Percentiles rank a stretch among this genome's conserved stretches.
phyloP scores from a whole-genome alignment of 305 asterid species.

The Withania somnifera region DNA sequence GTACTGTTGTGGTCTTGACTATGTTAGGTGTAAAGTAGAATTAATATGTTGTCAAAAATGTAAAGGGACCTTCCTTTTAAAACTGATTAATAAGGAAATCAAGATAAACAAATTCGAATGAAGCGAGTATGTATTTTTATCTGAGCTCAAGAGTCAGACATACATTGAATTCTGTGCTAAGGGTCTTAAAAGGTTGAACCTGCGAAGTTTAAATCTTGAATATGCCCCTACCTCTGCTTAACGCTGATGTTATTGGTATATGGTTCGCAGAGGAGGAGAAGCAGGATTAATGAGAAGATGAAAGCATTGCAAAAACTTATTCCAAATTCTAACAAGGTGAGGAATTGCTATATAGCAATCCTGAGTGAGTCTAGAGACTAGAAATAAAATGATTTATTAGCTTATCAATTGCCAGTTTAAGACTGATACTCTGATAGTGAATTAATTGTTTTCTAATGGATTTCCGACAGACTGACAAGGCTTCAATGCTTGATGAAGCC shows the following conservation, averaged over 20 bases:
- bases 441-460: not conserved
- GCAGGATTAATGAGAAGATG: conserved; percentile 84
- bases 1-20: too few relatives aligned
- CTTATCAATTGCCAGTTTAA: not conserved
- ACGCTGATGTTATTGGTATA: not conserved
- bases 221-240: not conserved
- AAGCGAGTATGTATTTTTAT: not conserved
- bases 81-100: too few relatives aligned
- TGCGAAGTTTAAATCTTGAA: not conserved
- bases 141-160: not conserved
- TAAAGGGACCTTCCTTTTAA: too few relatives aligned
- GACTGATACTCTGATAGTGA: not conserved
- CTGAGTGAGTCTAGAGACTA: not conserved
- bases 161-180: too few relatives aligned
- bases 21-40: too few relatives aligned
- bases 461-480: conserved; percentile 56
- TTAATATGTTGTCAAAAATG: too few relatives aligned
- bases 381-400: not conserved
- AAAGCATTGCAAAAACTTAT: conserved; percentile 69
- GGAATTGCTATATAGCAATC: not conserved
- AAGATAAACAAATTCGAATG: too few relatives aligned
- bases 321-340: conserved; percentile 75
- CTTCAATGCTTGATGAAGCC: conserved; percentile 84
- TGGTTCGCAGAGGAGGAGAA: conserved; percentile 52
- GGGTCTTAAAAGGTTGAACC: not conserved